Conservation (phyloP, 805 yeast genomes). For the Yarrowia sp. region DNA sequence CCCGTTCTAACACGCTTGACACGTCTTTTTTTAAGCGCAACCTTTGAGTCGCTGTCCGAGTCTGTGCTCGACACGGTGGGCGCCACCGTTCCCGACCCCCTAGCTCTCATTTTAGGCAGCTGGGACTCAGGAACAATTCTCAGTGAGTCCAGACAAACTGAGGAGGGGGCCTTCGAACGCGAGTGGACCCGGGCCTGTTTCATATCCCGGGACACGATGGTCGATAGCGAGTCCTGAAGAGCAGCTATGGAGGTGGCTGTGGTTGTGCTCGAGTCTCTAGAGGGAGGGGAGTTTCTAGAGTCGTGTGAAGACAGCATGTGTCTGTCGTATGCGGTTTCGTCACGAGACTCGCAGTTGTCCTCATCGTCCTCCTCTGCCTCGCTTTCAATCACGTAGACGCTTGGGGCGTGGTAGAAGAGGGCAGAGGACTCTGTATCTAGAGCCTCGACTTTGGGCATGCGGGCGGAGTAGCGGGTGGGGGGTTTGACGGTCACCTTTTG, state of each 20-base stretch:
- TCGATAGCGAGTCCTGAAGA: constrained; percentile 6
- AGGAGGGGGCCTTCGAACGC: not conserved
- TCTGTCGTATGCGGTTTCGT: not conserved
- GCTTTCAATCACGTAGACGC: constrained; percentile 12
- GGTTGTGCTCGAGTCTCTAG: not conserved
- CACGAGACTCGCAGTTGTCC: constrained; percentile 4
- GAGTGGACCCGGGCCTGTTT: not conserved
- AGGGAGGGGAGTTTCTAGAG: not conserved
- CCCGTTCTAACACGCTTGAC: constrained; percentile 3
- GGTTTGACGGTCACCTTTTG: constrained; percentile 10
- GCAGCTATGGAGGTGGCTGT: constrained; percentile 18
- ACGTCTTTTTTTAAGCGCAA: not conserved
- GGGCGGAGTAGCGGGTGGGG: not conserved
- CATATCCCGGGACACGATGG: constrained; percentile 14
- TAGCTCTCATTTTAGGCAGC: constrained; percentile 14
- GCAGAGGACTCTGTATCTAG: constrained; percentile 8
- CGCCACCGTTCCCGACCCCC: not conserved
- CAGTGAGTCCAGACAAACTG: constrained; percentile 9
- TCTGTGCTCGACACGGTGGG: not conserved
- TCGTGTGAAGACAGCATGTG: not conserved
- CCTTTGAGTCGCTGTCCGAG: constrained; percentile 2
- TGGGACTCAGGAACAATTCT: constrained; percentile 17
- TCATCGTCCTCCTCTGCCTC: constrained; percentile 11
- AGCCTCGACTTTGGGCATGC: constrained; percentile 6
- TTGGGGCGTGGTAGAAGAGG: constrained; percentile 17